Evolutionary conservation across 1,139 yeast species (phyloP).

Genomic region (Yamadazyma conglobata): DNA sequence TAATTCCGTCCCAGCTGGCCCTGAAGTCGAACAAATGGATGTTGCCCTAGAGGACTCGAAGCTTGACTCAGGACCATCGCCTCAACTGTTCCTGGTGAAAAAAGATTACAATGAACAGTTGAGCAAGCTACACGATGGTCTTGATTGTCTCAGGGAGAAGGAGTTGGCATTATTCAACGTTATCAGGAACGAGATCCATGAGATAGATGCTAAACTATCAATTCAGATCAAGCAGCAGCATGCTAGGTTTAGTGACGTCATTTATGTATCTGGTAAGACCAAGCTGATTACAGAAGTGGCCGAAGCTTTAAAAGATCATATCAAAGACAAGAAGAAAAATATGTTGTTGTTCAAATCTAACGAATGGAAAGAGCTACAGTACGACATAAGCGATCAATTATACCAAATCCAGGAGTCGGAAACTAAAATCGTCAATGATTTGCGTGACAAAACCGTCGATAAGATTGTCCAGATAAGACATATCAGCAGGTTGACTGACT

Average conservation of each 20-base stretch:
- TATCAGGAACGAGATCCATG: conserved; percentile 19
- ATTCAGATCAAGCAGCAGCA: conserved; percentile 27
- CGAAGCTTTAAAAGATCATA: conserved; percentile 16
- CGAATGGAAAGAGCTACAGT: conserved; percentile 33
- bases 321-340: conserved; percentile 28
- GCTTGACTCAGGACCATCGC: not conserved
- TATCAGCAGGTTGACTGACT: conserved; percentile 52
- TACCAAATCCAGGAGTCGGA: conserved; percentile 41
- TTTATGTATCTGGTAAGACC: conserved; percentile 32
- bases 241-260: conserved; percentile 31
- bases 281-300: conserved; percentile 23
- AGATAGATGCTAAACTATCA: conserved; percentile 28
- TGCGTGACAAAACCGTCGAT: conserved; percentile 38
- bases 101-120: conserved; percentile 28
- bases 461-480: conserved; percentile 41
- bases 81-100: conserved; percentile 24
- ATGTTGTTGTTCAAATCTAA: conserved; percentile 29
- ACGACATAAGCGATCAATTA: conserved; percentile 21
- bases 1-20: conserved; percentile 5
- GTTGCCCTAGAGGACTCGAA: conserved; percentile 7
- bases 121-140: conserved; percentile 27
- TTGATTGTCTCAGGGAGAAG: conserved; percentile 24
- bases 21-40: conserved; percentile 5
- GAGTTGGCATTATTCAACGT: conserved; percentile 21
- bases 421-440: conserved; percentile 35